Evolutionary conservation across 768 basidiomycete genomes (phyloP), one percentile per base, ranked within the genome.

Genomic region (Sistotremastrum niveocremeum): DNA sequence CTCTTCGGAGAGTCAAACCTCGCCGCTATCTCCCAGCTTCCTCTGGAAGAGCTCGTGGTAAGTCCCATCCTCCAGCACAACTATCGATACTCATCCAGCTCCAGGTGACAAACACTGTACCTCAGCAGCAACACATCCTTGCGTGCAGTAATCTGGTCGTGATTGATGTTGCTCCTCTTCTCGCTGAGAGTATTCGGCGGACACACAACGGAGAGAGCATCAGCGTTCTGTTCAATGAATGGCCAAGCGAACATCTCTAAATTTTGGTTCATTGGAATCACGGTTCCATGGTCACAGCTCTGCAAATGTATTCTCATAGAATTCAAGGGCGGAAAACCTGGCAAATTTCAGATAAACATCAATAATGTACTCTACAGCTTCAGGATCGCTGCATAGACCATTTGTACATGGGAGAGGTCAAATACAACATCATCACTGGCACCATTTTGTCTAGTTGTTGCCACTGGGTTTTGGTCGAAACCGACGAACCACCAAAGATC

Each of bases 131-230:
- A 45, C 81, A 90, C 53, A 67, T 74, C 54, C 63, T 54, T 3
- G 57, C 60, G 33, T 81, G 80, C 56, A 68, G 75, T 34, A 97
- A 95, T 61, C 70, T 99, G 45, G 76, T 84, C 54, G 81, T 84
- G 6, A 77, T 99, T 55, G 95, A 99, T 63, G 76, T 98, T 56
- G 85, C 81, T 57, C 77, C 87, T 30, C 88, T 86, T 35, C 80
- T 99, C 52, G 86, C 95, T 4, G 95, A 99, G 69, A 90, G 87
- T 53, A 95, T 99, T 46, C 81, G 95, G 37, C 73, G 94, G 49
- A 91, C 87, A 3, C 89, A 93, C 62, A 93, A 93, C 50, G 89
- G 90, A 47, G 89, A 93, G 65, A 89, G 86, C 51, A 90, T 93
- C 56, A 87, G 84, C 51, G 60, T 90, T 34, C 67, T 93, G 7